Percentiles rank a stretch among this genome's conserved stretches.
Evolutionary conservation across 2,329 filamentous ascomycete species (phyloP).

Genomic region (Penicillium brevicompactum): DNA sequence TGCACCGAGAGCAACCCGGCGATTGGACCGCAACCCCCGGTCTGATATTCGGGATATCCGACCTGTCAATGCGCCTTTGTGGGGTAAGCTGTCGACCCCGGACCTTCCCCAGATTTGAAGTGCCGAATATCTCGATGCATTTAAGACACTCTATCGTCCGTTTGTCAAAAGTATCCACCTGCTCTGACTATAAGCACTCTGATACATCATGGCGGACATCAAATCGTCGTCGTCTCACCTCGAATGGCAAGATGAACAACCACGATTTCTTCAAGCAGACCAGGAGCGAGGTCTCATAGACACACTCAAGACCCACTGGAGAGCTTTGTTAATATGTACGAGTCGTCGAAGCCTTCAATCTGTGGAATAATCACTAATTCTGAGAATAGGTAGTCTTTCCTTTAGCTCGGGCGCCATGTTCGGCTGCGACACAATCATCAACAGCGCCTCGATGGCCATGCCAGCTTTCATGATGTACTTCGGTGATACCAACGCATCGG

Average conservation of each 20-base stretch:
- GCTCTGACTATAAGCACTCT: not conserved
- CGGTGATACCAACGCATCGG: slow-evolving; percentile 1
- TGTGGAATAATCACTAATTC: not conserved
- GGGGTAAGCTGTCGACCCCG: not conserved
- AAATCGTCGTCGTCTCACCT: slow-evolving; percentile 4
- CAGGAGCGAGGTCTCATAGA: not conserved
- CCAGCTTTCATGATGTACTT: slow-evolving; percentile 13
- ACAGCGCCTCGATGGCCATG: slow-evolving; percentile 12
- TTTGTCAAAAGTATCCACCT: not conserved
- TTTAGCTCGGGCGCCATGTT: slow-evolving; percentile 6
- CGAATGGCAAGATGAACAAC: not conserved
- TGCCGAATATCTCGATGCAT: not conserved
- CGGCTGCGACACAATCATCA: slow-evolving; percentile 12
- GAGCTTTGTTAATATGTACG: slow-evolving; percentile 3
- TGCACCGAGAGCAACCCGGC: too few relatives aligned
- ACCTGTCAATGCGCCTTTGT: slow-evolving; percentile 2
- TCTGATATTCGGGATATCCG: slow-evolving; percentile 1
- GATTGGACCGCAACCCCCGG: too few relatives aligned
- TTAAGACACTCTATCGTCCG: not conserved
- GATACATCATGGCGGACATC: not conserved
- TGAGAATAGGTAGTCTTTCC: not conserved
- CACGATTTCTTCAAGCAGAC: slow-evolving; percentile 3
- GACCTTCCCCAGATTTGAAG: slow-evolving; percentile 5
- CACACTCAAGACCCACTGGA: not conserved
- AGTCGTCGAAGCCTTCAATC: not conserved